Evolutionary conservation across 1,139 yeast genomes (phyloP).

Genomic region (Candida frijolesensis): DNA sequence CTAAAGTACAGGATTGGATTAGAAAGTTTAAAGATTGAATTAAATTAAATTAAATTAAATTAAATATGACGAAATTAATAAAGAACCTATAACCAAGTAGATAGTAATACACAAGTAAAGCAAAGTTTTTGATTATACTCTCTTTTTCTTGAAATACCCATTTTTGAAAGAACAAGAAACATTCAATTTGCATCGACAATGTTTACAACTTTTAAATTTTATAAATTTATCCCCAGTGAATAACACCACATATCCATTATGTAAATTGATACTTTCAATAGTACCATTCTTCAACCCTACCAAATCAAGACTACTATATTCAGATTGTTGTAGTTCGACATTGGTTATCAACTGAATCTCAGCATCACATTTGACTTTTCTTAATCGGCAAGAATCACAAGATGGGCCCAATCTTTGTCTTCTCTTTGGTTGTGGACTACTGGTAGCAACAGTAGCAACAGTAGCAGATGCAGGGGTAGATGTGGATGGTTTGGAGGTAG

Average conservation of each 20-base stretch:
- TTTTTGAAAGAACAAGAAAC: constrained; percentile 54
- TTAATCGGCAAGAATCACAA: constrained; percentile 70
- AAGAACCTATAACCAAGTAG: background rate
- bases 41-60: no score
- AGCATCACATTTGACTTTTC: constrained; percentile 78
- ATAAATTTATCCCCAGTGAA: constrained; percentile 40
- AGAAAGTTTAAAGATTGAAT: no score
- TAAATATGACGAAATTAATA: background rate
- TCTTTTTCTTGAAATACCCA: constrained; percentile 40
- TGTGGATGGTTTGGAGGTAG: constrained; percentile 1
- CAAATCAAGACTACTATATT: background rate
- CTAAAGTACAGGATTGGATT: no score
- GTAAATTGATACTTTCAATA: background rate
- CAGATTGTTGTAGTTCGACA: constrained; percentile 10
- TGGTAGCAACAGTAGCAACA: background rate
- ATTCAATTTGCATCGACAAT: constrained; percentile 44
- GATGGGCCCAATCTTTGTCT: constrained; percentile 76
- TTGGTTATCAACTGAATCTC: constrained; percentile 40
- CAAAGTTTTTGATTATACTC: background rate
- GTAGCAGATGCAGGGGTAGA: constrained; percentile 1
- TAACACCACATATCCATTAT: constrained; percentile 9
- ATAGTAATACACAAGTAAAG: background rate
- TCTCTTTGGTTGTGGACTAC: constrained; percentile 28
- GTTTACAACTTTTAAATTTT: constrained; percentile 52
- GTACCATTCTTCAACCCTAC: constrained; percentile 3